Evolutionary conservation across 2,329 filamentous ascomycete species (phyloP), one percentile per base, ranked within the genome.

Genomic region (Magnaporthiopsis rhizophila): DNA sequence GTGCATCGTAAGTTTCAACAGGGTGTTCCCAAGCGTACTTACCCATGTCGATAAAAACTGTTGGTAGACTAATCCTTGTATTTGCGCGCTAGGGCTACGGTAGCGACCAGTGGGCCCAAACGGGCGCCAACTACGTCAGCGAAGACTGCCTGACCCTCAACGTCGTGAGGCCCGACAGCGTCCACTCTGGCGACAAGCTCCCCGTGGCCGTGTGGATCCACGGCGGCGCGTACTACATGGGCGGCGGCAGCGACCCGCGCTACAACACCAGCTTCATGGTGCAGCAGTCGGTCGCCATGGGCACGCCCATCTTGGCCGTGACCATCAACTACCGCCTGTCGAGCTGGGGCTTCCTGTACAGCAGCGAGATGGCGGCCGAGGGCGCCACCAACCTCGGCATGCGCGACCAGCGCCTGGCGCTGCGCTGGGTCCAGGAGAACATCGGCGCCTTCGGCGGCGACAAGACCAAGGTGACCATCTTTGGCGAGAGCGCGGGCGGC

Each of bases 261-360:
- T 88, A 88, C 72, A 87, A 88, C 69, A 76, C 87, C 65, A 83
- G 82, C 18, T 84, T 81, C 65, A 80, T 88, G 61, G 82, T 89
- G 0, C 68, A 76, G 36, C 74, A 78, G 66, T 75, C 78, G 30
- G 72, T 78, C 34, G 66, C 72, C 3, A 78, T 78, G 21, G 76
- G 76, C 62, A 77, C 78, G 61, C 80, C 79, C 0, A 76, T 83
- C 64, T 75, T 83, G 32, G 79, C 71, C 0, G 77, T 82, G 21
- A 76, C 73, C 12, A 67, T 83, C 64, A 81, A 82, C 67, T 82
- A 82, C 66, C 75, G 80, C 36, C 74, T 83, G 32, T 76, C 76
- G 4, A 75, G 76, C 38, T 85, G 79, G 75, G 83, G 84, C 7
- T 86, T 84, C 69, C 70, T 86, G 24, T 77, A 76, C 64, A 77